phyloP scores from a whole-genome alignment of 306 rosid genomes.

The Gynostemma pentaphyllum region DNA sequence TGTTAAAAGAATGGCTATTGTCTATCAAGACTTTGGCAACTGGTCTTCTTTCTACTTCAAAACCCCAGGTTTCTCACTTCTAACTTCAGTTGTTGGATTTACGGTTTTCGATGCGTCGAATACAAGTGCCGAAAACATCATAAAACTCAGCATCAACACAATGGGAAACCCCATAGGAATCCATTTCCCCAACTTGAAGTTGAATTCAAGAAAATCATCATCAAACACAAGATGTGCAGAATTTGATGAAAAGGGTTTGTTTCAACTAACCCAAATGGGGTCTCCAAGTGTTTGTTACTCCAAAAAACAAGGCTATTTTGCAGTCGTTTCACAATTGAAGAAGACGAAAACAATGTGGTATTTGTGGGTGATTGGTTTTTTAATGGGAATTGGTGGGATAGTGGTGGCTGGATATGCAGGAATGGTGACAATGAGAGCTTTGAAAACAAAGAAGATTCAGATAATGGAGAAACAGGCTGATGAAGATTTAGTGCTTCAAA shows the following conservation, averaged over 20 bases:
- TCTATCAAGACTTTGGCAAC: conserved; percentile 60
- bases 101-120: conserved; percentile 71
- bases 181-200: conserved; percentile 27
- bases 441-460: conserved; percentile 49
- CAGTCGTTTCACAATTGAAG: conserved; percentile 34
- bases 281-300: conserved; percentile 34
- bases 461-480: conserved; percentile 55
- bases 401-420: conserved; percentile 32
- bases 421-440: conserved; percentile 18
- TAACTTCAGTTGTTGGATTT: conserved; percentile 64
- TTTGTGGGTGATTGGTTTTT: conserved; percentile 43
- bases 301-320: conserved; percentile 52
- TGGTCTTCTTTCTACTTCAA: conserved; percentile 51
- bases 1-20: conserved; percentile 60
- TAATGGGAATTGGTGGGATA: conserved; percentile 34
- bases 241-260: conserved; percentile 40
- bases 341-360: conserved; percentile 28
- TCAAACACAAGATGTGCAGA: conserved; percentile 39
- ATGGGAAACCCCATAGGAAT: conserved; percentile 47
- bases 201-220: conserved; percentile 14
- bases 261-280: conserved; percentile 37
- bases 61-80: conserved; percentile 48
- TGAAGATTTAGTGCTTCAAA: conserved; percentile 58
- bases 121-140: conserved; percentile 21
- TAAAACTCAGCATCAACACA: conserved; percentile 40